Base-by-base conservation (phyloP, 2,329 filamentous ascomycete genomes). In the Ramichloridium luteum region DNA sequence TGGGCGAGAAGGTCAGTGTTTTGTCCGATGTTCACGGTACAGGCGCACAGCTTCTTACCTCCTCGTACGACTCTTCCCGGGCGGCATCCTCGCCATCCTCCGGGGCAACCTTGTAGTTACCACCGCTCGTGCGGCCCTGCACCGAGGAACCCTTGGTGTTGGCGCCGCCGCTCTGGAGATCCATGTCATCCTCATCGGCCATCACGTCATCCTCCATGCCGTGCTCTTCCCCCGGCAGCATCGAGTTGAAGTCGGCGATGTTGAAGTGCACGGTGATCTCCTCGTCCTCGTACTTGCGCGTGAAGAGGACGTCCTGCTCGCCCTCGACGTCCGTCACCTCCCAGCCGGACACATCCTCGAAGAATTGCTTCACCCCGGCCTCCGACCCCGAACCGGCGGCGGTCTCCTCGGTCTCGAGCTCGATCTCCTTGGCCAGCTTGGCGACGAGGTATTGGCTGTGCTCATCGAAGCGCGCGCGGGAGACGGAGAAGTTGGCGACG, bases 261-360 rank as follows among this genome's bases (percentile, higher is more conserved):
- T 80, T 84, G 64, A 93, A 92, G 43, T 76, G 74, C 43, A 93
- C 72, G 40, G 77, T 78, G 62, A 88, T 82, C 49, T 78, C 83
- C 67, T 98, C 90, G 41, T 93, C 77, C 50, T 80, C 81, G 52
- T 82, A 88, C 43, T 72, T 78, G 52, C 86, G 80, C 39, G 75
- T 80, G 45, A 98, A 70, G 51, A 80, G 69, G 46, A 98, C 81
- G 47, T 93, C 84, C 64, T 96, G 82, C 58, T 84, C 72, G 40
- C 90, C 90, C 16, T 78, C 68, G 17, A 69, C 74, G 59, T 98
- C 90, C 51, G 82, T 67, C 39, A 77, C 57, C 63, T 72, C 37
- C 60, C 85, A 98, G 25, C 78, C 72, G 53, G 78, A 77, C 63
- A 83, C 88, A 54, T 88, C 42, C 11, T 40, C 76, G 28, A 94